phyloP scores from a whole-genome alignment of 768 basidiomycete species.

The Mycena sanguinolenta region DNA sequence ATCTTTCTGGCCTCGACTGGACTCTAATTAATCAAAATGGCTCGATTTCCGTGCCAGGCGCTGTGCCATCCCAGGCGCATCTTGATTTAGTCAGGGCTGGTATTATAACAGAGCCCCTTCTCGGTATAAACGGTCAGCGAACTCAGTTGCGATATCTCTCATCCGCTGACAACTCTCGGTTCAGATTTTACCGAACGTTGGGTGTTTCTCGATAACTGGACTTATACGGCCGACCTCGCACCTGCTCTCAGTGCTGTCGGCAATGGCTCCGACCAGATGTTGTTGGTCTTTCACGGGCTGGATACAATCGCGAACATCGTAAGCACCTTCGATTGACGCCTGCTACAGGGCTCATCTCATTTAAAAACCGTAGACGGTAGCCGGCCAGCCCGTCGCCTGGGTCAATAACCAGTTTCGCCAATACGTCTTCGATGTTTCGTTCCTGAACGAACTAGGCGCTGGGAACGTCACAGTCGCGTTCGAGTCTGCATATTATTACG shows the following conservation, averaged over 20 bases:
- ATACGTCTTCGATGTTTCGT: constrained; percentile 65
- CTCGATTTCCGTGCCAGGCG: constrained; percentile 65
- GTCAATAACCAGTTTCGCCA: constrained; percentile 71
- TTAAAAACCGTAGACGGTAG: constrained; percentile 57
- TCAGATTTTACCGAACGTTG: constrained; percentile 68
- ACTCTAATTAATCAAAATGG: constrained; percentile 67
- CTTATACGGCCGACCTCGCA: constrained; percentile 68
- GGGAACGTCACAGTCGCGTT: constrained; percentile 61
- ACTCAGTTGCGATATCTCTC: neutral
- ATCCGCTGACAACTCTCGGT: neutral
- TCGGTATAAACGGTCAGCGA: constrained; percentile 65
- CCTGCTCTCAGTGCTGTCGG: constrained; percentile 46
- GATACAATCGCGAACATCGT: constrained; percentile 72
- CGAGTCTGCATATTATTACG: constrained; percentile 68
- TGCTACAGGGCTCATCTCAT: neutral
- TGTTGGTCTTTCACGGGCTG: constrained; percentile 69
- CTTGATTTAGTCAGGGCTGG: constrained; percentile 66
- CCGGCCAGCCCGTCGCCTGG: constrained; percentile 66
- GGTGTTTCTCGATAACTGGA: constrained; percentile 71
- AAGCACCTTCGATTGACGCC: constrained; percentile 23
- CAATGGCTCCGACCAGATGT: constrained; percentile 40
- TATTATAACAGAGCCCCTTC: constrained; percentile 65
- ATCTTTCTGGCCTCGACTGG: constrained; percentile 64
- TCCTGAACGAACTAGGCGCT: constrained; percentile 50
- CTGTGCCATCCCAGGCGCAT: constrained; percentile 67